phyloP scores from a whole-genome alignment of 2,329 filamentous ascomycete genomes.

The Fusarium equiseti region DNA sequence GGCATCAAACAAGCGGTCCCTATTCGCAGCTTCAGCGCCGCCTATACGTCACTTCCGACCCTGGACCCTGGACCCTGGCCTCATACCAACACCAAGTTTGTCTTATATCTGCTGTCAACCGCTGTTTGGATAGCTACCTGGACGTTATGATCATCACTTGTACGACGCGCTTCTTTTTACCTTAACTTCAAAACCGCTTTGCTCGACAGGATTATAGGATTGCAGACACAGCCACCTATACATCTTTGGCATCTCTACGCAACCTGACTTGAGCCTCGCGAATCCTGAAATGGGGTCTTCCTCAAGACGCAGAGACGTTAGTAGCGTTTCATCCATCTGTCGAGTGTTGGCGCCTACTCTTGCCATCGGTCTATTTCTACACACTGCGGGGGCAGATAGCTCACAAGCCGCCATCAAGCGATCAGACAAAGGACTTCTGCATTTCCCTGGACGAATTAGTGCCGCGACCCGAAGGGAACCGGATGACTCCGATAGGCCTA shows the following conservation, averaged over 20 bases:
- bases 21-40: conserved; percentile 21
- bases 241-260: neutral
- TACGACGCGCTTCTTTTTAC: conserved; percentile 12
- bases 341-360: conserved; percentile 40
- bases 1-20: conserved; percentile 17
- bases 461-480: conserved; percentile 35
- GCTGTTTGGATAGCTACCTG: conserved; percentile 19
- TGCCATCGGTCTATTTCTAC: conserved; percentile 39
- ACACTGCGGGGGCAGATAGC: conserved; percentile 26
- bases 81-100: conserved; percentile 10
- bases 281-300: conserved; percentile 32
- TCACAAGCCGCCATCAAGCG: conserved; percentile 30
- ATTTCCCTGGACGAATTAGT: conserved; percentile 44
- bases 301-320: conserved; percentile 22
- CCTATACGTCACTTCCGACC: conserved; percentile 35
- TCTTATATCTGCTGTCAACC: conserved; percentile 25
- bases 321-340: conserved; percentile 38
- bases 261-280: neutral
- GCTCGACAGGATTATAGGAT: conserved; percentile 3
- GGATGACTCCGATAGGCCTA: conserved; percentile 48
- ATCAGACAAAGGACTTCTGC: conserved; percentile 48
- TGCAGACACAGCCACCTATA: neutral
- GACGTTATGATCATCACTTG: conserved; percentile 24
- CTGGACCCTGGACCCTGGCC: conserved; percentile 25
- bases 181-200: conserved; percentile 13